phyloP scores from a whole-genome alignment of 2,329 filamentous ascomycete species.

The Coniosporium uncinatum region DNA sequence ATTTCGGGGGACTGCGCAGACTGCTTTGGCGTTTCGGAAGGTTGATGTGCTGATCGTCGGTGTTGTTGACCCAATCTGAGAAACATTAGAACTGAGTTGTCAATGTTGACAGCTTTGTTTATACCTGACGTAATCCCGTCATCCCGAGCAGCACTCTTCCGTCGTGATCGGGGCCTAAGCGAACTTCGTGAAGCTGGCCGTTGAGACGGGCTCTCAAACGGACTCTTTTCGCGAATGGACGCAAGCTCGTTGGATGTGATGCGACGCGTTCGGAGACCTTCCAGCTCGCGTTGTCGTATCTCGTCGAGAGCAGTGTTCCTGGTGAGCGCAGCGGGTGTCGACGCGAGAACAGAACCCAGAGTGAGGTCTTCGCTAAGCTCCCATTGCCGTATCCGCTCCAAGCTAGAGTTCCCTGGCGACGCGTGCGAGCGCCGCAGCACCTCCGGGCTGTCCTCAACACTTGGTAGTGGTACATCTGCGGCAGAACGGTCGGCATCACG shows the following conservation, averaged over 20 bases:
- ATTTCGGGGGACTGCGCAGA: no score
- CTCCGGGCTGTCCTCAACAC: slow-evolving; percentile 34
- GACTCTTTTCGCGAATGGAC: not conserved
- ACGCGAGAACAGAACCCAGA: slow-evolving; percentile 36
- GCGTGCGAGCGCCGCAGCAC: slow-evolving; percentile 11
- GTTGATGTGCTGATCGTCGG: no score
- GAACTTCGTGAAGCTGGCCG: not conserved
- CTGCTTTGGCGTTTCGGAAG: no score
- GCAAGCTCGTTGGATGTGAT: slow-evolving; percentile 16
- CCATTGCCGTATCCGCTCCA: slow-evolving; percentile 18
- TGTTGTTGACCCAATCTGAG: no score
- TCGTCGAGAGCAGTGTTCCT: slow-evolving; percentile 33
- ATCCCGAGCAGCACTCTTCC: no score
- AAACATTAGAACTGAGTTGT: no score
- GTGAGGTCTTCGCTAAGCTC: slow-evolving; percentile 36
- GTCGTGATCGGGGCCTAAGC: no score
- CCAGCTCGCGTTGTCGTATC: slow-evolving; percentile 29
- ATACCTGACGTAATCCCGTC: no score
- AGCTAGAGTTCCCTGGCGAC: slow-evolving; percentile 10
- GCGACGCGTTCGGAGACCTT: slow-evolving; percentile 20
- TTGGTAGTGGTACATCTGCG: slow-evolving; percentile 29
- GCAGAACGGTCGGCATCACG: no score
- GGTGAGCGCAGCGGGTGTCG: slow-evolving; percentile 32
- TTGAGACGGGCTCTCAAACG: not conserved
- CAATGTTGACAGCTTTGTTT: no score